Percentiles rank a stretch among this genome's conserved stretches.
Conservation (phyloP, 78 protist species). For the Dictyostelium capitatum region DNA sequence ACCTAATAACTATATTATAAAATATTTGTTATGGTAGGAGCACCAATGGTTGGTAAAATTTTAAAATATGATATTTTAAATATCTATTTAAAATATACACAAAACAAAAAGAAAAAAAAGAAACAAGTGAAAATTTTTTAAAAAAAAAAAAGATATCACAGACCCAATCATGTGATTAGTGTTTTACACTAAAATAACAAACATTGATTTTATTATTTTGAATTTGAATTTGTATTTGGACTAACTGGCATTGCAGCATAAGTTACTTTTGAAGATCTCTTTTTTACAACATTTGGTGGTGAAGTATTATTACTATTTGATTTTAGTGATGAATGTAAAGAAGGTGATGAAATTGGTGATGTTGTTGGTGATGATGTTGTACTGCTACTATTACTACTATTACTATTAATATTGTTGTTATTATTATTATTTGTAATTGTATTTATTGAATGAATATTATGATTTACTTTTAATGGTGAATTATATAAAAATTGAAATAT, state of each 20-base stretch:
- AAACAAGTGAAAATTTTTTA: too few relatives aligned
- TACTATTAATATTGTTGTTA: neutral
- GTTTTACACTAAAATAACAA: too few relatives aligned
- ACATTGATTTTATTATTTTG: too few relatives aligned
- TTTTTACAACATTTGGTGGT: neutral
- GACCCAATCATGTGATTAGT: too few relatives aligned
- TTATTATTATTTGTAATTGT: neutral
- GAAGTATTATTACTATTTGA: neutral
- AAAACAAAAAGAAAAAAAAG: too few relatives aligned
- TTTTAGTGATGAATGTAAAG: conserved; percentile 13
- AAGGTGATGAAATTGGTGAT: neutral
- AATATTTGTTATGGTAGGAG: too few relatives aligned
- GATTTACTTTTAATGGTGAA: conserved; percentile 15
- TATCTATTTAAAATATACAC: too few relatives aligned
- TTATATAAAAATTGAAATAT: conserved; percentile 37
- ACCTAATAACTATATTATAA: too few relatives aligned
- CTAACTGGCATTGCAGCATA: neutral
- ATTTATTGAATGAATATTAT: neutral
- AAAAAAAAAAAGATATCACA: too few relatives aligned
- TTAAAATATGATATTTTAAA: too few relatives aligned
- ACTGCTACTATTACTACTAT: neutral
- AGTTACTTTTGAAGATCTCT: neutral
- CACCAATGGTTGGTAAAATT: too few relatives aligned
- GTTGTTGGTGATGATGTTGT: neutral
- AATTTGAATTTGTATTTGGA: neutral